Base-by-base conservation (phyloP, 2,329 filamentous ascomycete genomes). In the Fusarium humuli region DNA sequence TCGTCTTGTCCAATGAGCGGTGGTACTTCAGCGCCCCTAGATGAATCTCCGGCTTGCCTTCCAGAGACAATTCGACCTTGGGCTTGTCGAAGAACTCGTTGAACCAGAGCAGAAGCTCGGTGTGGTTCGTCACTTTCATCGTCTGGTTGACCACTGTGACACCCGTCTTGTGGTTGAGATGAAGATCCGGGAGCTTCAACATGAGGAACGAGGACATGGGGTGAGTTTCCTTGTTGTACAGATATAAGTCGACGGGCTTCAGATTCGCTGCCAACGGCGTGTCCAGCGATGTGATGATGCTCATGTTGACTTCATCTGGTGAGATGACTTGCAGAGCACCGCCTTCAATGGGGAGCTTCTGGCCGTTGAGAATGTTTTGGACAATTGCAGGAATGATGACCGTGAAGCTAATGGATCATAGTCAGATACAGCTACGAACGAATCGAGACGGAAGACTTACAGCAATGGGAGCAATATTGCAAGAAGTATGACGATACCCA, bases 351-450 rank as follows among this genome's bases (percentile, higher is more conserved):
- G 81, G 79, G 13, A 86, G 73, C 9, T 77, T 69, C 27, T 84
- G 81, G 22, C 78, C 69, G 29, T 82, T 78, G 58, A 86, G 79
- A 22, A 85, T 81, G 29, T 75, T 71, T 64, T 84, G 83, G 3
- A 83, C 80, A 32, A 85, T 80, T n/a, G 79, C 80, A 2, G 84
- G 84, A 29, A 86, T 78, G 10, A 83, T 81, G 20, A 84, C 78
- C 22, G 79, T 75, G 75, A 86, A 86, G 30, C 84, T 85, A 25
- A 20, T 7, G n/a, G 14, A 6, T 18, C 12, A 3, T 0, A 5
- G 12, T 53, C 11, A 53, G 34, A 41, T 7, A n/a, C 7, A 11
- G 12, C 3, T 7, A 37, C 18, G 34, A 12, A 14, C 13, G 13
- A 7, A 7, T 5, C 2, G 4, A 10, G 14, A 12, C 6, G 4